Evolutionary conservation across 495 filamentous ascomycete species (phyloP).

Genomic region (Cercophora sp.): DNA sequence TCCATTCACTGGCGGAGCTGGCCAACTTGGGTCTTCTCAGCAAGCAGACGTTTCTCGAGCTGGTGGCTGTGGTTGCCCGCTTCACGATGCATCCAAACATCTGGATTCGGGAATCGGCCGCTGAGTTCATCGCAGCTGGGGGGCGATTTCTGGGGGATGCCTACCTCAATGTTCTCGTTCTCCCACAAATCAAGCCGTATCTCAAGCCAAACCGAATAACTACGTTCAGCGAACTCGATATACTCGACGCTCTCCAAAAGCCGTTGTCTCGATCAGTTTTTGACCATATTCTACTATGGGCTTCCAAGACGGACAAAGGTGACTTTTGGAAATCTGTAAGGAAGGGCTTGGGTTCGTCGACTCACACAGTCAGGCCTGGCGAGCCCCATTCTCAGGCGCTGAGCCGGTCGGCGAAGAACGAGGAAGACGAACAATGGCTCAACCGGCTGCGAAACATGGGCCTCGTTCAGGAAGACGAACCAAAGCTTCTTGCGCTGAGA

Average conservation of each 20-base stretch:
- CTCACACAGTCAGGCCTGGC: too few relatives aligned
- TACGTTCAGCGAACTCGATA: conserved; percentile 61
- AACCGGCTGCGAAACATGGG: conserved; percentile 75
- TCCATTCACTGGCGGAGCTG: conserved; percentile 85
- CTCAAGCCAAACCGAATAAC: conserved; percentile 62
- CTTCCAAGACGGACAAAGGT: conserved; percentile 70
- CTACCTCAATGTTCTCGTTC: conserved; percentile 76
- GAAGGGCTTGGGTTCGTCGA: conserved; percentile 59
- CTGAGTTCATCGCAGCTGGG: conserved; percentile 73
- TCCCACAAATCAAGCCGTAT: conserved; percentile 75
- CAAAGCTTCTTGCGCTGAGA: conserved; percentile 77
- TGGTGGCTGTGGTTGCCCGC: conserved; percentile 72
- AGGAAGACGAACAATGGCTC: conserved; percentile 98
- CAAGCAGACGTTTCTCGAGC: conserved; percentile 77
- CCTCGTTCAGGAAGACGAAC: conserved; percentile 78
- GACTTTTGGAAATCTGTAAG: conserved; percentile 77
- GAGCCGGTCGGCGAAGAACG: conserved; percentile 62
- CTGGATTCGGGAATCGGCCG: conserved; percentile 90
- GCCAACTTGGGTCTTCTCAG: conserved; percentile 85
- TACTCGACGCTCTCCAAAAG: conserved; percentile 81
- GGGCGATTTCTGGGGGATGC: conserved; percentile 74
- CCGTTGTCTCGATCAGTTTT: conserved; percentile 75
- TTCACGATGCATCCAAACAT: conserved; percentile 91
- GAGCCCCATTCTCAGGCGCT: conserved; percentile 32
- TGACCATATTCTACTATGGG: conserved; percentile 85